Evolutionary conservation across 164 flowering plant genomes (phyloP), one percentile per base, ranked within the genome.

Genomic region (Akebia trifoliata): DNA sequence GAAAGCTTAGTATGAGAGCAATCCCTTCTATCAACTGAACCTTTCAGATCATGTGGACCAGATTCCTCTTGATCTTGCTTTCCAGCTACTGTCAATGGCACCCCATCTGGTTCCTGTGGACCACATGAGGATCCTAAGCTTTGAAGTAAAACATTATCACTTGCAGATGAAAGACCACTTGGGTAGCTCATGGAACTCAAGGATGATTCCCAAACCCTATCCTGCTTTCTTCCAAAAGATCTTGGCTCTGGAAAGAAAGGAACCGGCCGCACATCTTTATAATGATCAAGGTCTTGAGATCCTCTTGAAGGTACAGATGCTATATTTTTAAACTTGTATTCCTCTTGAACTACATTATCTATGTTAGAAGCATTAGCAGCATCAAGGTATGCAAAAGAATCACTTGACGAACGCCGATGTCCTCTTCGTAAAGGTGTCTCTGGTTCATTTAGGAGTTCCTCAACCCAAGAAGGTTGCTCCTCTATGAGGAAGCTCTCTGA

Each of bases 381-480:
- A 63, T 90, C 94, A 31, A 77, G 24, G 60, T 86, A 90, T 10
- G 99, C 82, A 83, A 78, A 83, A 32, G 98, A 82, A 57, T 91
- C 96, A 72, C 96, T 92, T 6, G 96, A 87, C 59, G 96, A 83
- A 11, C 91, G 91, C 20, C 95, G 72, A 70, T 86, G 98, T 29
- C 76, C 84, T 74, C 69, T 82, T 21, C 84, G 72, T 6, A 82
- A 76, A 57, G 88, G 90, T 48, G 84, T 82, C 47, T 85, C 96
- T n/a, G 98, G 95, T 65, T 91, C 95, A 64, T 83, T 78, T 11
- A 89, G 86, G 48, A 92, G 95, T 42, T 92, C 98, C 61, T 89
- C 95, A 57, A 92, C 84, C 96, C 98, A 89, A 30, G 89, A 83
- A 49, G 90, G 96, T 56, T 86, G 95, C 64, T 89, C 98, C 54